phyloP scores from a whole-genome alignment of 805 yeast genomes.

The Brettanomyces anomalus region DNA sequence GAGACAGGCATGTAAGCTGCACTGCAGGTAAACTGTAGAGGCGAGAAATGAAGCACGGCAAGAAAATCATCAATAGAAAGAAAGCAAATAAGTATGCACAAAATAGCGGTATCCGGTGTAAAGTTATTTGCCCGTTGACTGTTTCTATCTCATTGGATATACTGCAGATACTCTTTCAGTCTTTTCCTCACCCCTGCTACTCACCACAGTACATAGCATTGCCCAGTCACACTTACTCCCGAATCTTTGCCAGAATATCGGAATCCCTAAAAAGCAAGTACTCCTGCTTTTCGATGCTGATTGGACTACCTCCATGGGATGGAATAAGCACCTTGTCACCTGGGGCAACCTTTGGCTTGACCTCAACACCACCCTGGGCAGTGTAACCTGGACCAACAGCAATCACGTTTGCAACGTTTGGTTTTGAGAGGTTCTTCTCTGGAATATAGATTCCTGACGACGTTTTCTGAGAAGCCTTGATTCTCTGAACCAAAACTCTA shows the following conservation, averaged over 20 bases:
- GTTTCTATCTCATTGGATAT: too few relatives aligned
- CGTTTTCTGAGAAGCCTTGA: constrained; percentile 85
- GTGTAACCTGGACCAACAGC: constrained; percentile 94
- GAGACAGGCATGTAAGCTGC: background rate
- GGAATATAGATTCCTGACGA: constrained; percentile 91
- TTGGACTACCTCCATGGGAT: constrained; percentile 83
- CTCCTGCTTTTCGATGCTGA: constrained; percentile 67
- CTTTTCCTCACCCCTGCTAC: too few relatives aligned
- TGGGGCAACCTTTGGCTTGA: constrained; percentile 66
- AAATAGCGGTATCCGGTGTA: too few relatives aligned
- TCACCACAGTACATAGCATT: too few relatives aligned
- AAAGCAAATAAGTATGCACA: too few relatives aligned
- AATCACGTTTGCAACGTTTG: constrained; percentile 83
- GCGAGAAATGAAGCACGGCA: too few relatives aligned
- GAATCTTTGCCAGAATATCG: constrained; percentile 91
- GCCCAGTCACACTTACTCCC: constrained; percentile 31
- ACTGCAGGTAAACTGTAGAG: too few relatives aligned
- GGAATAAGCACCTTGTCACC: constrained; percentile 97
- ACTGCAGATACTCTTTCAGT: too few relatives aligned
- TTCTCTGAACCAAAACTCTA: constrained; percentile 92
- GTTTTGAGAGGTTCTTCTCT: constrained; percentile 91
- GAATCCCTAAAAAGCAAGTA: constrained; percentile 70
- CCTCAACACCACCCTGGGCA: constrained; percentile 63
- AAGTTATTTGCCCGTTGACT: too few relatives aligned
- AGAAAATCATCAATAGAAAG: too few relatives aligned